phyloP scores from a whole-genome alignment of 1,139 yeast genomes.

The Saccharomycopsis hybrid region DNA sequence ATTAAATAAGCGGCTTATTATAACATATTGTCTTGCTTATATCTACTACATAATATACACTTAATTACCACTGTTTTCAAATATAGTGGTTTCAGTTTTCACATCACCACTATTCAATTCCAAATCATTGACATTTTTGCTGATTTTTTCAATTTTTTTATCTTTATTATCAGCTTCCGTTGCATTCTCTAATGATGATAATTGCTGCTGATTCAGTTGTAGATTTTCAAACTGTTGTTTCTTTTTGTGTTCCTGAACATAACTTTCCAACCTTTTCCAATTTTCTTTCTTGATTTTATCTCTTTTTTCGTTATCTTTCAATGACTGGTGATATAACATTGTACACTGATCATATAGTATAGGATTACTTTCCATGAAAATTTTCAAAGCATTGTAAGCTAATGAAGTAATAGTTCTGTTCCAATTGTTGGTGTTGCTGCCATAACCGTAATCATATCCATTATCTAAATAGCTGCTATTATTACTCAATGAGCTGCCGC shows the following conservation, averaged over 20 bases:
- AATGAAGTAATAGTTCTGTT: conserved; percentile 87
- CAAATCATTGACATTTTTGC: conserved; percentile 13
- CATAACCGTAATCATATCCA: conserved; percentile 19
- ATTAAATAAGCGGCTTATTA: too few species aligned
- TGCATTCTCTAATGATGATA: neutral
- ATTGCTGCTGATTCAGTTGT: neutral
- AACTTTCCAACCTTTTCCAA: conserved; percentile 68
- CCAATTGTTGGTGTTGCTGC: conserved; percentile 51
- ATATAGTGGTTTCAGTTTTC: neutral
- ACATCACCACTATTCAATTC: conserved; percentile 11
- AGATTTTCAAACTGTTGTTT: conserved; percentile 19
- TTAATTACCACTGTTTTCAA: neutral
- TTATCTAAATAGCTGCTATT: neutral
- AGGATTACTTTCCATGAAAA: conserved; percentile 91
- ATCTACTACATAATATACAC: too few species aligned
- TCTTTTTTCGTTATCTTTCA: conserved; percentile 58
- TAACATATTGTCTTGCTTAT: too few species aligned
- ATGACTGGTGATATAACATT: conserved; percentile 69
- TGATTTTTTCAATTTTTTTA: conserved; percentile 8
- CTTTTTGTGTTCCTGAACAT: conserved; percentile 39
- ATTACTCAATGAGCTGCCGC: neutral
- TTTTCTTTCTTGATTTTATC: conserved; percentile 61
- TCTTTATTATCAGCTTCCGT: neutral
- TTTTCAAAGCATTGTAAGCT: conserved; percentile 85
- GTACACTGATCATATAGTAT: conserved; percentile 89